phyloP scores from a whole-genome alignment of 73 alveolate genomes.

The Symbiodinium natans region DNA sequence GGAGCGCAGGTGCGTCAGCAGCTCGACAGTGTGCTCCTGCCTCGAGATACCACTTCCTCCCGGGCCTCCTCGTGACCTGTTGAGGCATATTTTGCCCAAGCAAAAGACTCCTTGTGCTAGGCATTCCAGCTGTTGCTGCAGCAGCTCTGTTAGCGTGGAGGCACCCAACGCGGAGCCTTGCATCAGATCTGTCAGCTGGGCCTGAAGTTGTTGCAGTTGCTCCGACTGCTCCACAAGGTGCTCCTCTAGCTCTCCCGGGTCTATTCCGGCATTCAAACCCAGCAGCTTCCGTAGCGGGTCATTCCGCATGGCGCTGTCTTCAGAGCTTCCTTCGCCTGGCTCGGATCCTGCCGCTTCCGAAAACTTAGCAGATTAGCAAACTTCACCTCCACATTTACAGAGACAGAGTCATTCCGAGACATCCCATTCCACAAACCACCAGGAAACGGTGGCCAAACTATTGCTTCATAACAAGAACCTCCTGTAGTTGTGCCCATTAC shows the following conservation, averaged over 20 bases:
- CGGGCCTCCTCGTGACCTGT: background rate
- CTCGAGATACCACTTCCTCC: background rate
- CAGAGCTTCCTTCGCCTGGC: background rate
- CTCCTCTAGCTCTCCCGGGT: constrained; percentile 14
- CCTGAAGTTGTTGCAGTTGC: constrained; percentile 70
- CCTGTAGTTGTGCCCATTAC: no score
- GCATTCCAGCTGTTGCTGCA: constrained; percentile 67
- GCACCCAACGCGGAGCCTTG: constrained; percentile 74
- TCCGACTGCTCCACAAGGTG: constrained; percentile 43
- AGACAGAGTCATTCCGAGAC: no score
- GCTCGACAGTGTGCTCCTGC: background rate
- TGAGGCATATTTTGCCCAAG: constrained; percentile 27
- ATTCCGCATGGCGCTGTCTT: background rate
- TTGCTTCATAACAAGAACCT: no score
- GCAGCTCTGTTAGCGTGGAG: constrained; percentile 60
- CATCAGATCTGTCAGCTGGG: constrained; percentile 61
- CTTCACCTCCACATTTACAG: no score
- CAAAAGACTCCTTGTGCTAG: constrained; percentile 72
- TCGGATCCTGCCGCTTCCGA: background rate
- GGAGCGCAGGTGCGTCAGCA: background rate
- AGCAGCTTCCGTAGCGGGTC: background rate
- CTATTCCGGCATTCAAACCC: background rate
- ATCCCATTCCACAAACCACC: no score
- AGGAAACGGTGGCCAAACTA: no score
- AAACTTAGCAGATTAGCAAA: no score